phyloP scores from a whole-genome alignment of 495 filamentous ascomycete genomes.

The Neurospora sp. region DNA sequence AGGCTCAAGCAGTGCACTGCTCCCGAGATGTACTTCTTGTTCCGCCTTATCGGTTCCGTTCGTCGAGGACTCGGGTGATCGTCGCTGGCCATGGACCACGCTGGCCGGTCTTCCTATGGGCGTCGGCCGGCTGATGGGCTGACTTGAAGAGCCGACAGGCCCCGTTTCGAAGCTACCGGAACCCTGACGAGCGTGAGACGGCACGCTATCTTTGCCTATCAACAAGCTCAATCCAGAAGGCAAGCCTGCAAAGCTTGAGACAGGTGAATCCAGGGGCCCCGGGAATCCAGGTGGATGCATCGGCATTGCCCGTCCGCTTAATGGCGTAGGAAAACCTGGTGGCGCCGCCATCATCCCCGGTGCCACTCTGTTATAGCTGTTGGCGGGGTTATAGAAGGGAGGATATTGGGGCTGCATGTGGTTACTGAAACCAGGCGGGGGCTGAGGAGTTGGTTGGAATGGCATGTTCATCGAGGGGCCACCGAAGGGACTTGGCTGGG shows the following conservation, averaged over 20 bases:
- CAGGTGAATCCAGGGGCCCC: constrained; percentile 36
- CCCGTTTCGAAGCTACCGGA: constrained; percentile 34
- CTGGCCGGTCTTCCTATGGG: constrained; percentile 86
- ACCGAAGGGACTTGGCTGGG: constrained; percentile 29
- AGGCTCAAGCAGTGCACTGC: constrained; percentile 74
- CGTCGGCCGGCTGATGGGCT: constrained; percentile 68
- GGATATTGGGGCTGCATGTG: constrained; percentile 17
- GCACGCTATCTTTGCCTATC: constrained; percentile 23
- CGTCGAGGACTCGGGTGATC: constrained; percentile 32
- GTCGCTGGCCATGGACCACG: constrained; percentile 38
- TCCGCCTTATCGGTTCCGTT: constrained; percentile 36
- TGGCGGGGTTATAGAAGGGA: constrained; percentile 3
- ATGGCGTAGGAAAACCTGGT: constrained; percentile 48
- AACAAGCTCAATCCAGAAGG: constrained; percentile 19
- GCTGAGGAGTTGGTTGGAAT: constrained; percentile 25
- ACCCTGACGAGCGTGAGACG: constrained; percentile 36
- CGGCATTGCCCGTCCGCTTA: constrained; percentile 55
- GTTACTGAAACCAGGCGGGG: constrained; percentile 30
- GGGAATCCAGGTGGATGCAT: constrained; percentile 49
- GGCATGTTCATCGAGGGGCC: constrained; percentile 25
- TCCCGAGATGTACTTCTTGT: constrained; percentile 78
- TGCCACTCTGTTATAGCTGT: constrained; percentile 32
- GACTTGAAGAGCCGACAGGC: constrained; percentile 28
- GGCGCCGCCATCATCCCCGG: constrained; percentile 44
- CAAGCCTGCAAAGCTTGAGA: constrained; percentile 24